phyloP scores from a whole-genome alignment of 2,329 filamentous ascomycete genomes.

The Xylogone sp. region DNA sequence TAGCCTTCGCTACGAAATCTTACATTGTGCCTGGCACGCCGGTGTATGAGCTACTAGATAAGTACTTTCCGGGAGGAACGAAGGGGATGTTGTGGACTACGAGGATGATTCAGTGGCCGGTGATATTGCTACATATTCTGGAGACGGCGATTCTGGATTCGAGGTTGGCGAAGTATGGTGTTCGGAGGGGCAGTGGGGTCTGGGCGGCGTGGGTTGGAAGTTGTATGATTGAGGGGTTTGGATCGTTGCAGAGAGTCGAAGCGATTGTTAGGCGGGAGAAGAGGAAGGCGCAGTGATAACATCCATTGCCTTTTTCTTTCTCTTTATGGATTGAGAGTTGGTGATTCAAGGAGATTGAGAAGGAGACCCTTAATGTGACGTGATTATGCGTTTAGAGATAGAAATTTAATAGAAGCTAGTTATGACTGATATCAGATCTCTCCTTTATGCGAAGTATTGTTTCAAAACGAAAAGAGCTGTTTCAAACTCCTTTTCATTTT shows the following conservation, averaged over 20 bases:
- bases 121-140: conserved; percentile 59
- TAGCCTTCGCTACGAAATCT: conserved; percentile 44
- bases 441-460: too few species aligned
- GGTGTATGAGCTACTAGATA: conserved; percentile 46
- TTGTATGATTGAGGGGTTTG: conserved; percentile 51
- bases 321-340: too few species aligned
- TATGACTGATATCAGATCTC: too few species aligned
- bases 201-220: conserved; percentile 54
- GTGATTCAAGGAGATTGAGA: too few species aligned
- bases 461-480: too few species aligned
- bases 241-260: conserved; percentile 49
- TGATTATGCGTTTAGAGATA: too few species aligned
- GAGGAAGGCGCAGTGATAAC: conserved; percentile 19
- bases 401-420: too few species aligned
- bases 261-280: conserved; percentile 39
- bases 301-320: too few species aligned
- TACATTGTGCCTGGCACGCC: conserved; percentile 49
- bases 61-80: conserved; percentile 54
- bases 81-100: conserved; percentile 55
- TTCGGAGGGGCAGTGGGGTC: conserved; percentile 36
- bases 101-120: conserved; percentile 51
- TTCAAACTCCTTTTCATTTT: too few species aligned
- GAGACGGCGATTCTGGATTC: conserved; percentile 58
- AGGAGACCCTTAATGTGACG: too few species aligned
- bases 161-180: conserved; percentile 43